A percentile compares a stretch with the other conserved stretches of the same genome.
phyloP scores from a whole-genome alignment of 495 filamentous ascomycete species.

The Pyrenopolyporus hunteri region DNA sequence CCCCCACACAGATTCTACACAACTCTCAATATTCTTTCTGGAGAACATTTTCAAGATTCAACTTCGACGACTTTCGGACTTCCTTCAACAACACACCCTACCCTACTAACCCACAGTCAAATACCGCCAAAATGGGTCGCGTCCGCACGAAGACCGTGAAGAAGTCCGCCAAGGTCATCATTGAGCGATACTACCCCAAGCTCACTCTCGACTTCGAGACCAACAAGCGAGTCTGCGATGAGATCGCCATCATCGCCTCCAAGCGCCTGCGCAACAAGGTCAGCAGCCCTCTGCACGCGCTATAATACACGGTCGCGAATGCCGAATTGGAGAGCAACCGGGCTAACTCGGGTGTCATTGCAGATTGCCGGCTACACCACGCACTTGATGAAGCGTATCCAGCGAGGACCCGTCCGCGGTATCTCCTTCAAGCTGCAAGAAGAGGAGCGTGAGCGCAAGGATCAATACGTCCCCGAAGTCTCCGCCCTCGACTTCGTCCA shows the following conservation, averaged over 20 bases:
- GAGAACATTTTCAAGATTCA: constrained; percentile 9
- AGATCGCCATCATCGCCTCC: constrained; percentile 98
- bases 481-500: constrained; percentile 97
- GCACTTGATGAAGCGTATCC: constrained; percentile 97
- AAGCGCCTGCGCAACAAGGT: constrained; percentile 99
- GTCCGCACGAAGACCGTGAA: constrained; percentile 99
- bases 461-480: constrained; percentile 99
- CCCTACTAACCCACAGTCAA: constrained; percentile 43
- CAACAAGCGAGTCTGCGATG: constrained; percentile 99
- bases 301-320: background rate
- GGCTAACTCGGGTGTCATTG: constrained; percentile 16
- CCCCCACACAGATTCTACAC: constrained; percentile 41
- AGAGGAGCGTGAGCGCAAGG: constrained; percentile 99
- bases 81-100: constrained; percentile 21
- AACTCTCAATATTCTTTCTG: constrained; percentile 30
- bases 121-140: constrained; percentile 89
- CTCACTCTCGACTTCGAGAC: constrained; percentile 99
- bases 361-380: constrained; percentile 96
- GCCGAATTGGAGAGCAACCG: background rate
- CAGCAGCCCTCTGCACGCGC: constrained; percentile 7
- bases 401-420: constrained; percentile 97
- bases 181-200: constrained; percentile 98
- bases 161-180: constrained; percentile 99
- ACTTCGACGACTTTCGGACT: constrained; percentile 17
- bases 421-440: constrained; percentile 99